Conservation (phyloP, 805 yeast species). For the Wickerhamiella siamensis region DNA sequence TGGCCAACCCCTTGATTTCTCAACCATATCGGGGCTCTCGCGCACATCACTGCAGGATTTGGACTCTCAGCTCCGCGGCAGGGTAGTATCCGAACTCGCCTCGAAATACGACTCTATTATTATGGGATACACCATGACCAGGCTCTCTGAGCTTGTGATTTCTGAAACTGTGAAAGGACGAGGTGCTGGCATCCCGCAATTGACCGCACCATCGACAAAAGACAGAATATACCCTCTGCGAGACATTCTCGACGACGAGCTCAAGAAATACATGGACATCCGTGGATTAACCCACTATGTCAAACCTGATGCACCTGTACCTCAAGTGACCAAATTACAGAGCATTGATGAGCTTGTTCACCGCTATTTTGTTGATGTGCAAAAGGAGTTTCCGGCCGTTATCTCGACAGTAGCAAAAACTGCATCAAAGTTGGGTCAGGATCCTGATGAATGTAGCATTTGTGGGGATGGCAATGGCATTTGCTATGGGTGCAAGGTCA, state of each 20-base stretch:
- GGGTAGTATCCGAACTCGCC: slow-evolving; percentile 37
- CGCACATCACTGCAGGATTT: slow-evolving; percentile 57
- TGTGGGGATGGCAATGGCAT: slow-evolving; percentile 9
- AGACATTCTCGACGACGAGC: slow-evolving; percentile 59
- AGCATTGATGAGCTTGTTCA: slow-evolving; percentile 69
- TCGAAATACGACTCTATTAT: slow-evolving; percentile 41
- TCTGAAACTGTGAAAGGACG: slow-evolving; percentile 75
- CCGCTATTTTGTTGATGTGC: slow-evolving; percentile 57
- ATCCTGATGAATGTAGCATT: slow-evolving; percentile 13
- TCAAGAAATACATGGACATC: slow-evolving; percentile 39
- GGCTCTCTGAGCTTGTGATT: slow-evolving; percentile 65
- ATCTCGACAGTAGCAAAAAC: slow-evolving; percentile 87
- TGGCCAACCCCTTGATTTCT: slow-evolving; percentile 5
- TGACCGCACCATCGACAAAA: slow-evolving; percentile 8
- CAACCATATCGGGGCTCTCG: slow-evolving; percentile 26
- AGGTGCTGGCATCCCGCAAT: slow-evolving; percentile 49
- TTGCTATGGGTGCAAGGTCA: slow-evolving; percentile 18
- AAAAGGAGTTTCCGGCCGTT: slow-evolving; percentile 69
- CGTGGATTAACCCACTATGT: slow-evolving; percentile 27
- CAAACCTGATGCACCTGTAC: slow-evolving; percentile 16
- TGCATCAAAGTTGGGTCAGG: slow-evolving; percentile 49
- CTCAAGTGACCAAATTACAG: slow-evolving; percentile 48
- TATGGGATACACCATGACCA: slow-evolving; percentile 70
- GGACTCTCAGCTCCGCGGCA: slow-evolving; percentile 32
- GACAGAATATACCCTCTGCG: slow-evolving; percentile 47